A percentile compares a stretch with the other conserved stretches of the same genome.
Evolutionary conservation across 495 filamentous ascomycete species (phyloP).

Genomic region (Aspergillus baeticus): DNA sequence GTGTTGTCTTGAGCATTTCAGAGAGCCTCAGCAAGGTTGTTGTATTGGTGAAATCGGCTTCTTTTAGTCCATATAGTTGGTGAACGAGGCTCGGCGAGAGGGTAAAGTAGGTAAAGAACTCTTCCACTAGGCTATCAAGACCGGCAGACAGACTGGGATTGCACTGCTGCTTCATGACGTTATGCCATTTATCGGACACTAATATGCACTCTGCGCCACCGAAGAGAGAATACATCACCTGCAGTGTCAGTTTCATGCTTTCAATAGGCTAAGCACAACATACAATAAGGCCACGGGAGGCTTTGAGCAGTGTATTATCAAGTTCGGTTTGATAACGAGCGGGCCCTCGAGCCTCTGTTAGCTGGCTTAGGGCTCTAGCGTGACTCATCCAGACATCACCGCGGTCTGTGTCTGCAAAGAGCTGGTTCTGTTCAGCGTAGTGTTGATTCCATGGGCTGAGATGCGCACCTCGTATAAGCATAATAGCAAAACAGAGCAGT

Average conservation of each 20-base stretch:
- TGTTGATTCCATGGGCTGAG: not conserved
- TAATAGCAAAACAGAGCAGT: constrained; percentile 34
- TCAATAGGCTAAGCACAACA: not conserved
- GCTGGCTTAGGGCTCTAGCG: constrained; percentile 32
- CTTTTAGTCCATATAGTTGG: constrained; percentile 24
- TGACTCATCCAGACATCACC: constrained; percentile 39
- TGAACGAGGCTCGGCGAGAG: constrained; percentile 32
- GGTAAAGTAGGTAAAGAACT: constrained; percentile 34
- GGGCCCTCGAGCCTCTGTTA: constrained; percentile 27
- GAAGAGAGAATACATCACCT: constrained; percentile 40
- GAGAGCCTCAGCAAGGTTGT: constrained; percentile 17
- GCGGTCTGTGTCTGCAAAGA: constrained; percentile 33
- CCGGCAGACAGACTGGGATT: constrained; percentile 11
- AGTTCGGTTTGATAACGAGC: constrained; percentile 27
- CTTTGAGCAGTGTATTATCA: constrained; percentile 29
- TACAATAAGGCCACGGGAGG: constrained; percentile 35
- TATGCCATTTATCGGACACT: constrained; percentile 30
- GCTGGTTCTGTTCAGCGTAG: constrained; percentile 15
- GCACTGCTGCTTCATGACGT: constrained; percentile 28
- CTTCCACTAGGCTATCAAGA: constrained; percentile 23
- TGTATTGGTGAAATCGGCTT: constrained; percentile 14
- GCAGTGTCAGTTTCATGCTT: not conserved
- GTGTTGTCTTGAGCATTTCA: constrained; percentile 16
- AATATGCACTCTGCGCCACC: constrained; percentile 32
- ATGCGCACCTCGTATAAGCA: constrained; percentile 35